Conservation (phyloP, 352 stramenopile species). For the Phytophthora sp. region DNA sequence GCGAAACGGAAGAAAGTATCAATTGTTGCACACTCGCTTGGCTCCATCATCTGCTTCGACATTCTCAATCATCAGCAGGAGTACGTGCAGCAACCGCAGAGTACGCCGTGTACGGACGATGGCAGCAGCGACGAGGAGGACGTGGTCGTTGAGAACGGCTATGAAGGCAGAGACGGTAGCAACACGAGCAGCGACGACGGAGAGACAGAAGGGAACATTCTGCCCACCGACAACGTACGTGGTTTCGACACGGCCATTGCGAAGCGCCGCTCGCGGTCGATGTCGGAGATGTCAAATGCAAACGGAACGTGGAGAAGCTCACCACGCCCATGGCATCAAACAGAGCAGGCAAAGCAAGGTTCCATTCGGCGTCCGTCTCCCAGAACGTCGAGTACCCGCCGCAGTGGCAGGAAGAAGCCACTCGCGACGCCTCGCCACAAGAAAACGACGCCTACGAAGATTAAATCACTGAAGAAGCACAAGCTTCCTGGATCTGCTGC, state of each 20-base stretch:
- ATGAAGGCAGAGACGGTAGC: constrained; percentile 24
- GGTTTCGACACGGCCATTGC: constrained; percentile 45
- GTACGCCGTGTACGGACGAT: constrained; percentile 40
- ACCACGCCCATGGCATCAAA: constrained; percentile 5
- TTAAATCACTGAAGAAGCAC: constrained; percentile 20
- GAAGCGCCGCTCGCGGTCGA: constrained; percentile 48
- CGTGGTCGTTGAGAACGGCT: constrained; percentile 18
- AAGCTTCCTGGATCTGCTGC: constrained; percentile 22
- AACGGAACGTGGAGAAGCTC: constrained; percentile 29
- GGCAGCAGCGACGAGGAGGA: constrained; percentile 48
- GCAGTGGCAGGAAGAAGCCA: constrained; percentile 20
- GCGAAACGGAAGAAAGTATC: constrained; percentile 80
- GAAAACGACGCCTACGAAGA: constrained; percentile 33
- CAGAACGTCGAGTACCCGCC: constrained; percentile 12
- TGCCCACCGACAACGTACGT: constrained; percentile 26
- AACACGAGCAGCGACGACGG: constrained; percentile 25
- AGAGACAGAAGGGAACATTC: background rate
- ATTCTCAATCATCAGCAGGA: constrained; percentile 82
- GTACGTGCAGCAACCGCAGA: constrained; percentile 43
- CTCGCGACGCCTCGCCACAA: constrained; percentile 20
- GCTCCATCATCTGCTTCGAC: constrained; percentile 93
- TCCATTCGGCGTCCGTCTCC: constrained; percentile 4
- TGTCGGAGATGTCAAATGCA: constrained; percentile 44
- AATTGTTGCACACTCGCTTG: constrained; percentile 89
- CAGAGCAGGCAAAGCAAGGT: constrained; percentile 14